Evolutionary conservation across 1,284 basidiomycete species (phyloP), one percentile per base, ranked within the genome.

Genomic region (Meira nashicola): DNA sequence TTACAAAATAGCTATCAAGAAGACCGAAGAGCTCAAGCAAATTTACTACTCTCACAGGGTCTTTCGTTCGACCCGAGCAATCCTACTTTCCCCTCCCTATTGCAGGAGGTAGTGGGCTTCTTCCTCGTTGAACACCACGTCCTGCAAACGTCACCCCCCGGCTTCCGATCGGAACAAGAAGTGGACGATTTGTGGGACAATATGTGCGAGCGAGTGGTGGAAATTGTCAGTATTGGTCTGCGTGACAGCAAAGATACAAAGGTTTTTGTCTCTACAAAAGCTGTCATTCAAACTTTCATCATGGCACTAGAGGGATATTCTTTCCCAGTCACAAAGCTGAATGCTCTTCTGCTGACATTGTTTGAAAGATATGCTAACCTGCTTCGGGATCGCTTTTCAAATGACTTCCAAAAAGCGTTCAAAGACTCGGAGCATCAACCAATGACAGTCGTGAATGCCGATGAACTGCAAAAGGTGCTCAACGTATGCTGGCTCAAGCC

Each of bases 91-190:
- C 71, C 66, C 2, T 59, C 64, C 3, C 49, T 78, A 25, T 60
- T 78, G 1, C 88, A 96, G 79, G 90, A 97, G 79, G 90, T 97
- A 63, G 89, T 93, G n/a, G 95, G 95, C 0, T 99, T 96, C 80
- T 98, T 99, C 81, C 91, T 98, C 60, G 88, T 98, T 65, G 95
- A 99, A 79, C 87, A 86, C 5, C 89, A 96, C 74, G 93, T 99
- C 0, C 83, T 97, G 5, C 85, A 88, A 67, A 92, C 91, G 0
- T 91, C 92, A 6, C 80, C 80, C 2, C 77, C 80, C 19, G 74
- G 75, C 7, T 98, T 98, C 80, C 85, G 95, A 12, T 89, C 89
- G 14, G 86, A 89, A 70, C 83, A 86, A 39, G 92, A 98, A 66
- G 88, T 98, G 0, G 93, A 98, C 68, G 92, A 95, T 67, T 84